A percentile compares a stretch with the other conserved stretches of the same genome.
Evolutionary conservation across 129 eudicot genomes (phyloP).

Genomic region (Tagetes erecta): DNA sequence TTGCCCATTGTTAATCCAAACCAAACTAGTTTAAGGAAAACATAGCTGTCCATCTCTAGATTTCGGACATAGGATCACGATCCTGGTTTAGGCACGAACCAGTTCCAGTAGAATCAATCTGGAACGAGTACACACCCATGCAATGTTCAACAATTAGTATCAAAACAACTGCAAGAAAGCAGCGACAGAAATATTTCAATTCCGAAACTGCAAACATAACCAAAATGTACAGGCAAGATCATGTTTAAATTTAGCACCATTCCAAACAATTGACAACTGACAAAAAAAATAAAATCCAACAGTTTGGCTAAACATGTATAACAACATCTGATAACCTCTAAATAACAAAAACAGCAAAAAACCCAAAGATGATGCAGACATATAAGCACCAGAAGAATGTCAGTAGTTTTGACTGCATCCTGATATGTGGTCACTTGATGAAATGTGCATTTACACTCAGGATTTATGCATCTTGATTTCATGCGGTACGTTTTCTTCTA

Average conservation of each 20-base stretch:
- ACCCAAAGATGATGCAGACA: slow-evolving; percentile 16
- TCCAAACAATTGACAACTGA: slow-evolving; percentile 26
- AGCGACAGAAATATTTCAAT: slow-evolving; percentile 28
- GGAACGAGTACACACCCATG: background rate
- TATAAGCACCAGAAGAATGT: slow-evolving; percentile 13
- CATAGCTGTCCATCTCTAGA: no score
- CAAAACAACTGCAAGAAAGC: background rate
- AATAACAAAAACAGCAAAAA: slow-evolving; percentile 17
- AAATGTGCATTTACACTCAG: slow-evolving; percentile 28
- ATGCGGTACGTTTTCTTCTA: slow-evolving; percentile 23
- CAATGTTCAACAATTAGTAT: background rate
- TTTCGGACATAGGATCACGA: no score
- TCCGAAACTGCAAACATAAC: slow-evolving; percentile 20
- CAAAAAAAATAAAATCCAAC: slow-evolving; percentile 24
- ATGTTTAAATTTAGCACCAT: slow-evolving; percentile 16
- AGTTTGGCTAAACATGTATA: slow-evolving; percentile 26
- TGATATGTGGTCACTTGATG: slow-evolving; percentile 12
- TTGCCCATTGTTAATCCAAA: no score
- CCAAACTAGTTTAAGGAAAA: no score
- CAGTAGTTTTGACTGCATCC: slow-evolving; percentile 19
- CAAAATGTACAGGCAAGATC: slow-evolving; percentile 32
- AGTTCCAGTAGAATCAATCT: no score
- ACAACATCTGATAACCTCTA: slow-evolving; percentile 21
- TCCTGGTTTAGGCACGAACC: no score
- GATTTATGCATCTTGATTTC: slow-evolving; percentile 25